Base-by-base conservation (phyloP, 1,139 yeast species). In the Casaregolazyma lundiana region DNA sequence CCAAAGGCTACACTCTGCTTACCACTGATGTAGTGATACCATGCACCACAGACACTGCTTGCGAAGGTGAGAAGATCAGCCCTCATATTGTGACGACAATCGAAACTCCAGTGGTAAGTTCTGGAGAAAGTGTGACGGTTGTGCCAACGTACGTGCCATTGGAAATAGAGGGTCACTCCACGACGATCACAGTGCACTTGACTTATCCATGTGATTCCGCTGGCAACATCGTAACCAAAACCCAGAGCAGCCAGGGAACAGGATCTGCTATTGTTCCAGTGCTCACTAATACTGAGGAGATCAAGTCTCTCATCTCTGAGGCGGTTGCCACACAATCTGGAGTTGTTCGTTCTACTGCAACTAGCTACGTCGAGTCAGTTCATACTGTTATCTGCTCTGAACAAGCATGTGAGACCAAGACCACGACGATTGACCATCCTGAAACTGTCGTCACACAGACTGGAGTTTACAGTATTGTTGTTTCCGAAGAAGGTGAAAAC, bases 311-410 rank as follows among this genome's bases (percentile, higher is more conserved):
- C 32, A 26, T 26, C 15, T 26, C 32, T 26, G 15, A 26, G 13
- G 32, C 32, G 4, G 32, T 26, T 26, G 11, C 32, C 15, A 26
- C 32, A 4, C 32, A 26, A 15, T 15, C 32, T 26, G 32, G 32
- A 13, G 13, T 15, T 11, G 20, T 16, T 18, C 4, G 13, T 7
- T 20, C 24, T 9, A 37, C 40, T 37, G 40, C 26, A 15, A 20
- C 18, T 15, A 22, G 24, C n/a, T 20, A 16, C n/a, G 18, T 9
- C 6, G 18, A 19, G 18, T 26, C 19, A 2, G 24, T 22, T 2
- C 26, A 26, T 20, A 37, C 40, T 37, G 20, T n/a, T 20, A 15
- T 34, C 16, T 38, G 41, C 41, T 13, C 34, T 5, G 32, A 13
- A n/a, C 34, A 26, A 22, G 16, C 32, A 2, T 24, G 41, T 18